Base-by-base conservation (phyloP, 176 grass and related monocot genomes). In the Oryza rufipogon region DNA sequence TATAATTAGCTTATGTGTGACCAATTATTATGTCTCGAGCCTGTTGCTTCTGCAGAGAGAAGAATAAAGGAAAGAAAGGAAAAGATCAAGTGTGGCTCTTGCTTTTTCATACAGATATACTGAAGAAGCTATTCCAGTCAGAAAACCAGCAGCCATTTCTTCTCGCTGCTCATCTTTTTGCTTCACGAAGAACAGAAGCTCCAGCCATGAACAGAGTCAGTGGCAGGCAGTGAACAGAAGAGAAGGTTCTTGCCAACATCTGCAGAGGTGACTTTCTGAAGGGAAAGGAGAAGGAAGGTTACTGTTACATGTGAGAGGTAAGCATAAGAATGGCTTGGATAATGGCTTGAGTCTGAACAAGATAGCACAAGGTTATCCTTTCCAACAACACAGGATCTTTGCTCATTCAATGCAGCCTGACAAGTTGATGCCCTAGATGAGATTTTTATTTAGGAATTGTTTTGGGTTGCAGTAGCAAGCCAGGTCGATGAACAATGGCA, bases 81-180 rank as follows among this genome's bases (percentile, higher is more conserved):
- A 38, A 72, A 78, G 58, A 67, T 9, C 73, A 64, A 47, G 36
- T 74, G 67, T 67, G 67, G 73, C 51, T 28, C 74, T 60, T 86
- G n/a, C 74, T 69, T 47, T 73, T 73, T 77, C 16, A 11, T 70
- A 39, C 83, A 86, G 52, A 22, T 79, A 86, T 78, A 78, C 73
- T 16, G 58, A 60, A 86, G 88, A 73, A 67, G 73, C 66, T 67
- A 79, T 79, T 47, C 14, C 45, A 23, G 68, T 19, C 73, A 68
- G 68, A 68, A 86, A 90, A 90, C 73, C 56, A 15, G 61, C 73
- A 45, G 26, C 84, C 19, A 39, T 73, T 86, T 81, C 66, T 82
- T 81, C 70, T 70, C 60, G 67, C 84, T 45, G 88, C 79, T 69
- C 84, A 44, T 69, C 47, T 60, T 80, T 90, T 80, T 6, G 73